Conservation (phyloP, 1,284 basidiomycete species). For the Trichosporon sp. region DNA sequence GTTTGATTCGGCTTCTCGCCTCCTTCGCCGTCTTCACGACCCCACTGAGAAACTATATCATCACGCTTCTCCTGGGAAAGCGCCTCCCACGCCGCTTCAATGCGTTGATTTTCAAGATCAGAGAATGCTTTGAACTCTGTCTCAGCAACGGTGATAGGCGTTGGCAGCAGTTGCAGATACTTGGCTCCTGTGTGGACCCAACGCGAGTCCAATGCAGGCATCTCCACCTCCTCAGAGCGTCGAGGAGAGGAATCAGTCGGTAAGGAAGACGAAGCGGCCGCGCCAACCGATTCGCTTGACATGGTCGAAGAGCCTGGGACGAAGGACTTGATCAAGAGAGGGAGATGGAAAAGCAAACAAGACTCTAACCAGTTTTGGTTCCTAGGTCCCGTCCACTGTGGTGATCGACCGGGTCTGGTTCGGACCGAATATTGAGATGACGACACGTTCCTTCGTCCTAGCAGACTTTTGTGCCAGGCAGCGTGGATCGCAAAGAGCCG, state of each 20-base stretch:
- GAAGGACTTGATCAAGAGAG: background rate
- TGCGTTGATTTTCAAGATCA: conserved; percentile 33
- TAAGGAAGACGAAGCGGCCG: too few relatives aligned
- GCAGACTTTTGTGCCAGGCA: background rate
- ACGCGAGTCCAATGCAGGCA: conserved; percentile 35
- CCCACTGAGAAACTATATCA: conserved; percentile 27
- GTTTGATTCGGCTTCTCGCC: background rate
- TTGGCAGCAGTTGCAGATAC: conserved; percentile 44
- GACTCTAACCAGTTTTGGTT: background rate
- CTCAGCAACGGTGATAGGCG: conserved; percentile 40
- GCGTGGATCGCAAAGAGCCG: background rate
- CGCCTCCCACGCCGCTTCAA: conserved; percentile 54
- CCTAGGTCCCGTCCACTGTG: background rate
- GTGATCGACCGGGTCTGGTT: background rate
- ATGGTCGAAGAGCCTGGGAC: background rate
- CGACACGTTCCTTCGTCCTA: background rate
- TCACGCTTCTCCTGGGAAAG: conserved; percentile 19
- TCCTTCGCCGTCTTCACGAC: conserved; percentile 33
- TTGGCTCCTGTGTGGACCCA: conserved; percentile 51
- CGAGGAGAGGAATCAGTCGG: too few relatives aligned
- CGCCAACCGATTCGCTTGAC: background rate
- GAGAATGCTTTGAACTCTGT: conserved; percentile 58
- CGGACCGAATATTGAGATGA: background rate
- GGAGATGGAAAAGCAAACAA: background rate
- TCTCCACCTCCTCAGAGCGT: background rate